These are phyloP conservation scores for Diaporthe citriasiana DNA, from an alignment of 2,329 filamentous ascomycete genomes.

Conservation along the genomic window DNA sequence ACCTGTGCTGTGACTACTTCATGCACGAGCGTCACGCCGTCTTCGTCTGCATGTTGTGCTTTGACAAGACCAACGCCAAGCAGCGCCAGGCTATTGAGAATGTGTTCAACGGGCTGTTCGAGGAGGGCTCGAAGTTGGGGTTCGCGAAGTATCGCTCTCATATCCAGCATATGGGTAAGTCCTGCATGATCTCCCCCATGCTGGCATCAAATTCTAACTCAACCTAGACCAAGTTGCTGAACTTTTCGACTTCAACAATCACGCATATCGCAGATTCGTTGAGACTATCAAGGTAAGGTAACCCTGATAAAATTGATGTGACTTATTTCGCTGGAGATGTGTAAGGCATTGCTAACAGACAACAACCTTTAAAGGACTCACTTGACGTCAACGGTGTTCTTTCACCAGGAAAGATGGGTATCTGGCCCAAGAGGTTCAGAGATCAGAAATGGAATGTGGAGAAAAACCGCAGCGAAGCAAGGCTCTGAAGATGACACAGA, in stretches of 20 bases:
- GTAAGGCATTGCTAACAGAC: background rate
- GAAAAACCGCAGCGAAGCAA: background rate
- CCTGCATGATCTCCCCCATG: background rate
- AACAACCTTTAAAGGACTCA: constrained; percentile 48
- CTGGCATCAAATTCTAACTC: background rate
- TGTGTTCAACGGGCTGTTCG: constrained; percentile 52
- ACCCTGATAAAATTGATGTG: background rate
- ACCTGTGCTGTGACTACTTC: constrained; percentile 63
- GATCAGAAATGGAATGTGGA: constrained; percentile 7
- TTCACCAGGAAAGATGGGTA: constrained; percentile 56
- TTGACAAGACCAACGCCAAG: constrained; percentile 58
- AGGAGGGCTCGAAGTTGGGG: constrained; percentile 52
- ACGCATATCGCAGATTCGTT: constrained; percentile 56
- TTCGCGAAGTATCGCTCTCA: constrained; percentile 57
- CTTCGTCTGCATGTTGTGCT: constrained; percentile 63
- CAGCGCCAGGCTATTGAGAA: constrained; percentile 54
- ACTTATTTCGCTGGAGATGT: accelerated
- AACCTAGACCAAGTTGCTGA: constrained; percentile 53
- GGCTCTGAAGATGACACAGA: background rate
- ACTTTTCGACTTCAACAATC: constrained; percentile 56
- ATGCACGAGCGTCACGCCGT: constrained; percentile 63
- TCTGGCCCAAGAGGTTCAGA: constrained; percentile 48
- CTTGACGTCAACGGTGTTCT: constrained; percentile 56
- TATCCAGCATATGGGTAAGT: constrained; percentile 57
- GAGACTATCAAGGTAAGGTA: constrained; percentile 54